A percentile compares a stretch with the other conserved stretches of the same genome.
These are phyloP conservation scores for Acacia melanoxylon DNA, from an alignment of 306 rosid species.

Conservation along the genomic window DNA sequence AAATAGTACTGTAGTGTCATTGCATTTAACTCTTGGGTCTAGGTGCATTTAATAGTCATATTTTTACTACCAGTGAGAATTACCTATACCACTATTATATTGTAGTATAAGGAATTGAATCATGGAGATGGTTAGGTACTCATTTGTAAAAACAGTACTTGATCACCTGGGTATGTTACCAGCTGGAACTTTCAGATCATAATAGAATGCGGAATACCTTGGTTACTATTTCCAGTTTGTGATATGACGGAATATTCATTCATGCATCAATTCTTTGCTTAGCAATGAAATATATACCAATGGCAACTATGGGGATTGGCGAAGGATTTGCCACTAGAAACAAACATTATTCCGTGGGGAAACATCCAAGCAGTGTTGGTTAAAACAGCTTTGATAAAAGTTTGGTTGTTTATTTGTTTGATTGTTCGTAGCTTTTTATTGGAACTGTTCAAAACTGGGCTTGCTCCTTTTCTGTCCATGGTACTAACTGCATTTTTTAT, in stretches of 20 bases:
- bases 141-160: neutral
- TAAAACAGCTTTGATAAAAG: neutral
- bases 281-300: neutral
- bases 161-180: neutral
- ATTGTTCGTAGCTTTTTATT: neutral
- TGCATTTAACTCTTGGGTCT: neutral
- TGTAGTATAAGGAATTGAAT: neutral
- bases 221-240: neutral
- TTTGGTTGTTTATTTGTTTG: neutral
- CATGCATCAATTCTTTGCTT: slow-evolving; percentile 17
- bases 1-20: neutral
- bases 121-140: neutral
- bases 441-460: neutral
- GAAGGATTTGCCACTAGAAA: neutral
- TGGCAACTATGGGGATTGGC: neutral
- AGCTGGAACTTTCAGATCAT: neutral
- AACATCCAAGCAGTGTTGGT: neutral
- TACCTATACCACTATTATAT: neutral
- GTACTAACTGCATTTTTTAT: neutral
- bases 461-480: neutral
- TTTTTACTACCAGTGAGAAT: neutral
- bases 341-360: neutral
- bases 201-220: neutral
- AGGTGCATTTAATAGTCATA: neutral
- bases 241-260: slow-evolving; percentile 2